Evolutionary conservation across 2,329 filamentous ascomycete species (phyloP).

Genomic region (Cytospora piceae): DNA sequence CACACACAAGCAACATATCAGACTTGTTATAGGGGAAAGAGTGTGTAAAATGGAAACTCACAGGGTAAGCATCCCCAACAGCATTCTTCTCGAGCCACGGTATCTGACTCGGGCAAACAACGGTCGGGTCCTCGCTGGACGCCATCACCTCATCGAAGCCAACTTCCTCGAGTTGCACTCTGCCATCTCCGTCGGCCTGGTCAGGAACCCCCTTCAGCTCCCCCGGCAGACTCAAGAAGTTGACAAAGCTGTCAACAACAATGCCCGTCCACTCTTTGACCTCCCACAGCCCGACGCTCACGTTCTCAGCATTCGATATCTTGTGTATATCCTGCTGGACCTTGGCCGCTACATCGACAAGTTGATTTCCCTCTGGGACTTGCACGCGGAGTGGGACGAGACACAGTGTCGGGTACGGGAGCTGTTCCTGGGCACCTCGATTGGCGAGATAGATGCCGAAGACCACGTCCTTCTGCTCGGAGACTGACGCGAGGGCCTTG

Average conservation of each 20-base stretch:
- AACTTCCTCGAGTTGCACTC: conserved; percentile 8
- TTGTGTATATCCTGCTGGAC: conserved; percentile 71
- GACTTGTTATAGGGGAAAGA: too few species aligned
- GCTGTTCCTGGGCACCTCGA: conserved; percentile 58
- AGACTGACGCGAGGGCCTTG: conserved; percentile 42
- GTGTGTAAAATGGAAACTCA: conserved; percentile 32
- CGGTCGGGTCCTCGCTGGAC: not conserved
- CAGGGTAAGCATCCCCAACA: conserved; percentile 39
- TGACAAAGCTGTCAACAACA: conserved; percentile 73
- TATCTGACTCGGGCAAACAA: conserved; percentile 16
- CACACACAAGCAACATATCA: too few species aligned
- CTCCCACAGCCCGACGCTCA: conserved; percentile 68
- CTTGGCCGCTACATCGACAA: conserved; percentile 57
- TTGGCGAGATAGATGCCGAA: conserved; percentile 87
- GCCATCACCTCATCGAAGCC: conserved; percentile 19
- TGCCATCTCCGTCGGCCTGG: not conserved
- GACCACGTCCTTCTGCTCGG: conserved; percentile 49
- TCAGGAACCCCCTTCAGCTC: conserved; percentile 5
- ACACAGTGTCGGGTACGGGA: conserved; percentile 74
- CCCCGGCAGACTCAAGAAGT: conserved; percentile 68
- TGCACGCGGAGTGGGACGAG: conserved; percentile 72
- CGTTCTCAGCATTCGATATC: conserved; percentile 61
- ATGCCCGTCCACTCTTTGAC: conserved; percentile 77
- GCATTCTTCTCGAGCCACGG: conserved; percentile 35
- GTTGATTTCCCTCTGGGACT: conserved; percentile 34